phyloP scores from a whole-genome alignment of 306 rosid species.

The Lagenaria siceraria region DNA sequence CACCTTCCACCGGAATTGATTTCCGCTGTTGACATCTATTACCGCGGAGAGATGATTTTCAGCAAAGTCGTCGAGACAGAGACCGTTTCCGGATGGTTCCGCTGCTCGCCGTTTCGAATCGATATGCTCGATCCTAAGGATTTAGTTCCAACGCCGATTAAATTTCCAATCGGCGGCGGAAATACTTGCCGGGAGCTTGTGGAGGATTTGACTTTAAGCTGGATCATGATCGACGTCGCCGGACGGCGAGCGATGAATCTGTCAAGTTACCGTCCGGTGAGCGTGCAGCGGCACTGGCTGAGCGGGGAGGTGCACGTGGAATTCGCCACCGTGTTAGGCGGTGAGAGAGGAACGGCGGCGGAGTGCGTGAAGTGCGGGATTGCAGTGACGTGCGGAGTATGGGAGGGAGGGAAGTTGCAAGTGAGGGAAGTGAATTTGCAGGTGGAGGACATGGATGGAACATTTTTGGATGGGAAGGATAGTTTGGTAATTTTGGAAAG shows the following conservation, averaged over 20 bases:
- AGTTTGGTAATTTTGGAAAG: slow-evolving; percentile 50
- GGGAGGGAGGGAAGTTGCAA: slow-evolving; percentile 30
- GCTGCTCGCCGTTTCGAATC: slow-evolving; percentile 55
- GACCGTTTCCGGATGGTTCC: slow-evolving; percentile 58
- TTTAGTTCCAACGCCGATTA: slow-evolving; percentile 32
- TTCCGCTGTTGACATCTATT: slow-evolving; percentile 58
- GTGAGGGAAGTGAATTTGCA: slow-evolving; percentile 54
- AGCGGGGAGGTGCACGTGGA: slow-evolving; percentile 52
- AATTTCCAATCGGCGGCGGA: slow-evolving; percentile 10
- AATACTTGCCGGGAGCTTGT: slow-evolving; percentile 18
- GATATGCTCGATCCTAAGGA: slow-evolving; percentile 60
- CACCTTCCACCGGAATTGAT: slow-evolving; percentile 24
- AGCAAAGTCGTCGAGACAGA: slow-evolving; percentile 59
- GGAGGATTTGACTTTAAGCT: slow-evolving; percentile 35
- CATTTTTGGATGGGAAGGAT: slow-evolving; percentile 43
- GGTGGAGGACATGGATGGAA: slow-evolving; percentile 71
- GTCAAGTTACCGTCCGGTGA: slow-evolving; percentile 47
- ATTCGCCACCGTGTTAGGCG: slow-evolving; percentile 35
- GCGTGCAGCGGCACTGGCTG: slow-evolving; percentile 55
- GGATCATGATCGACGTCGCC: slow-evolving; percentile 48
- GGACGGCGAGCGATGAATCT: slow-evolving; percentile 47
- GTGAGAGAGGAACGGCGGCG: slow-evolving; percentile 35
- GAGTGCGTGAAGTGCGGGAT: slow-evolving; percentile 38
- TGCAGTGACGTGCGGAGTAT: slow-evolving; percentile 31
- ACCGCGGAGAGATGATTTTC: slow-evolving; percentile 21